These are phyloP conservation scores for Eutrema salsugineum DNA, from an alignment of 441 rosid genomes.

Conservation along the genomic window DNA sequence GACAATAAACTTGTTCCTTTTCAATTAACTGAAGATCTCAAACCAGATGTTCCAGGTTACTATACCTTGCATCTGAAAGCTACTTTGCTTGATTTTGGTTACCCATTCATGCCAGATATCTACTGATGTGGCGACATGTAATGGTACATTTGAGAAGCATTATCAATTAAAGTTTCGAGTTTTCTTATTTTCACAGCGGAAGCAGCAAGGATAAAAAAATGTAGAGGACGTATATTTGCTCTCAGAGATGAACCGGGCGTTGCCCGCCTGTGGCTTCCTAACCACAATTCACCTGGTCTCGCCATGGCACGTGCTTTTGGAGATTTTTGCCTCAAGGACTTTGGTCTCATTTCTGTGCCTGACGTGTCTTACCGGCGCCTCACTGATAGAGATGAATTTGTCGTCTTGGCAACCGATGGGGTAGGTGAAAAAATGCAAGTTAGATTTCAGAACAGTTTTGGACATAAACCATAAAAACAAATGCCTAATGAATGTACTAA, in stretches of 20 bases:
- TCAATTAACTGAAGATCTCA: slow-evolving; percentile 94
- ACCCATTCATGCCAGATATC: no score
- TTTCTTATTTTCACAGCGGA: slow-evolving; percentile 49
- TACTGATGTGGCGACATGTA: background rate
- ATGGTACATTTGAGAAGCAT: background rate
- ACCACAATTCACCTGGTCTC: slow-evolving; percentile 91
- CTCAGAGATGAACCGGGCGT: slow-evolving; percentile 94
- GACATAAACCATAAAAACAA: no score
- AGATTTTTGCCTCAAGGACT: slow-evolving; percentile 94
- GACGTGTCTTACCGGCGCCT: slow-evolving; percentile 60
- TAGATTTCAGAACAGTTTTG: background rate
- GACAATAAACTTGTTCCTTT: slow-evolving; percentile 69
- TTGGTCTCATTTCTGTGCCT: slow-evolving; percentile 91
- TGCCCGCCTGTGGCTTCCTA: slow-evolving; percentile 89
- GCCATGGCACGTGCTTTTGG: slow-evolving; percentile 99
- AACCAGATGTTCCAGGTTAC: slow-evolving; percentile 95
- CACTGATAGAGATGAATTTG: slow-evolving; percentile 71
- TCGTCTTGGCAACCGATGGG: slow-evolving; percentile 95
- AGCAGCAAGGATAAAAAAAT: slow-evolving; percentile 84
- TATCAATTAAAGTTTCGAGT: background rate
- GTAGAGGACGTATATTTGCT: slow-evolving; percentile 92
- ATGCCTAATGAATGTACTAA: background rate
- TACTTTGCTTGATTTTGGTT: no score
- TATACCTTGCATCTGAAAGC: background rate
- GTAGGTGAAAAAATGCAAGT: slow-evolving; percentile 33